These are phyloP conservation scores for Tillandsia leiboldiana DNA, from an alignment of 176 grass and related monocot species.

Conservation along the genomic window DNA sequence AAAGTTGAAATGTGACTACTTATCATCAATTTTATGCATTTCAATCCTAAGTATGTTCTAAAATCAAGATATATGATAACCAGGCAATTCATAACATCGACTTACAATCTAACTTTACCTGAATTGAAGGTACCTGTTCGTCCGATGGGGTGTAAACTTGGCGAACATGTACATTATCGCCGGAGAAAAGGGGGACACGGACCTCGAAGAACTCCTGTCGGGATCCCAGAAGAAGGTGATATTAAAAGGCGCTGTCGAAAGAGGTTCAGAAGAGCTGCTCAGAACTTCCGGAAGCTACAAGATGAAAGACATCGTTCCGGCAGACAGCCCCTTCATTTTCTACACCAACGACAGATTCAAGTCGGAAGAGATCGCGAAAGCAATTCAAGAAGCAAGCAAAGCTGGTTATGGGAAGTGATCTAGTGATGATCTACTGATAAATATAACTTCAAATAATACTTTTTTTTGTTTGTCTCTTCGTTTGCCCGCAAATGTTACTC, in stretches of 20 bases:
- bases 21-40: neutral
- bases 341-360: neutral
- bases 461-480: too few relatives aligned
- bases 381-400: conserved; percentile 10
- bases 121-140: conserved; percentile 65
- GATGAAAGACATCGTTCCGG: conserved; percentile 15
- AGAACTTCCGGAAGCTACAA: conserved; percentile 18
- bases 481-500: too few relatives aligned
- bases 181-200: conserved; percentile 85
- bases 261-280: conserved; percentile 11
- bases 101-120: neutral
- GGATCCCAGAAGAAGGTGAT: conserved; percentile 78
- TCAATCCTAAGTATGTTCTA: neutral
- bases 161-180: conserved; percentile 65
- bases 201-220: conserved; percentile 75
- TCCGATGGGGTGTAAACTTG: conserved; percentile 79
- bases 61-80: neutral
- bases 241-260: conserved; percentile 77
- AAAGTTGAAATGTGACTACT: neutral
- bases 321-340: conserved; percentile 14
- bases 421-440: neutral
- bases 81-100: neutral
- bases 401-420: conserved; percentile 9
- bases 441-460: too few relatives aligned
- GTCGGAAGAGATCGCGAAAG: conserved; percentile 3